These are phyloP conservation scores for Diaporthe nobilis DNA, from an alignment of 2,329 filamentous ascomycete species.

Conservation along the genomic window DNA sequence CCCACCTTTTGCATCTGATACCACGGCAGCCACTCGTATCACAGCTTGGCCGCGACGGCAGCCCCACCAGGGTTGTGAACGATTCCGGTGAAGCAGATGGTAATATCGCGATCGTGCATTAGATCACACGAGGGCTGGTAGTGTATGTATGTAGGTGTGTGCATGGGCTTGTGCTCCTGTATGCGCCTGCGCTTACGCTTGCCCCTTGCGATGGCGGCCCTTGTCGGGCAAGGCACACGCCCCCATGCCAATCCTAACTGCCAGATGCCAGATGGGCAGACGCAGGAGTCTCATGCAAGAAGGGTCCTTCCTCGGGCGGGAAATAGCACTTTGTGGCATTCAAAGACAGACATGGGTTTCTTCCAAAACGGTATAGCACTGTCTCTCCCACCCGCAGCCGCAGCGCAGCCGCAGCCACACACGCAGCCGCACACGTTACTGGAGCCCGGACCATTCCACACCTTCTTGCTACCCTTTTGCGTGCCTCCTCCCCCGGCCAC, in stretches of 20 bases:
- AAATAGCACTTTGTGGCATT: slow-evolving; percentile 24
- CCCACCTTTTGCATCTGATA: slow-evolving; percentile 30
- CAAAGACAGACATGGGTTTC: slow-evolving; percentile 12
- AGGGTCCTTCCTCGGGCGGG: slow-evolving; percentile 28
- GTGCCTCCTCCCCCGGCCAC: not conserved
- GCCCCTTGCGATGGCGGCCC: slow-evolving; percentile 9
- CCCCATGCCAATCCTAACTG: slow-evolving; percentile 17
- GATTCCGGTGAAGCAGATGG: slow-evolving; percentile 26
- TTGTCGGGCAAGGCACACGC: slow-evolving; percentile 16
- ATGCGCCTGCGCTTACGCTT: slow-evolving; percentile 23
- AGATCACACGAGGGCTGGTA: slow-evolving; percentile 5
- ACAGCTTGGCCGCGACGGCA: slow-evolving; percentile 18
- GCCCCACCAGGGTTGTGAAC: slow-evolving; percentile 22
- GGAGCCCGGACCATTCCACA: not conserved
- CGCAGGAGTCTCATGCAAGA: slow-evolving; percentile 27
- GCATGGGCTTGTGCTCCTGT: slow-evolving; percentile 15
- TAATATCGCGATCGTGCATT: slow-evolving; percentile 32
- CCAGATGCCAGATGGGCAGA: slow-evolving; percentile 30
- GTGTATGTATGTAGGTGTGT: not conserved
- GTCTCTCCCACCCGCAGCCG: slow-evolving; percentile 12
- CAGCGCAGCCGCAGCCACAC: slow-evolving; percentile 24
- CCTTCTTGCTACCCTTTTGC: not conserved
- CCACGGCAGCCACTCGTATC: slow-evolving; percentile 30
- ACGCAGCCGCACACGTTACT: not conserved
- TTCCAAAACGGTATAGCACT: slow-evolving; percentile 19